A percentile compares a stretch with the other conserved stretches of the same genome.
These are phyloP conservation scores for Reutealis trisperma DNA, from an alignment of 345 rosid species.

Conservation along the genomic window DNA sequence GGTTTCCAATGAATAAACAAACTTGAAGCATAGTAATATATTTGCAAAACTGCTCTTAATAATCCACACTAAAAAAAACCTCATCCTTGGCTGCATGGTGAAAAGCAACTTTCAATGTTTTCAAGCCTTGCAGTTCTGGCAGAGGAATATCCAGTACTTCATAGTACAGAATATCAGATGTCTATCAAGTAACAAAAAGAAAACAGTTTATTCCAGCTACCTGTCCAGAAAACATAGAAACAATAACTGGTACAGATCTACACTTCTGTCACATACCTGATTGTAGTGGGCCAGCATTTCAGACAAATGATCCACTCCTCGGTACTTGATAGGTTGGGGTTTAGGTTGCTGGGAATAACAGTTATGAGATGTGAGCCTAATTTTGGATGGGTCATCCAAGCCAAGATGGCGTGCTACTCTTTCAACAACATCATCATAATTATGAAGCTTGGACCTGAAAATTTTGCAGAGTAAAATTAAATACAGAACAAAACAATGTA, in stretches of 20 bases:
- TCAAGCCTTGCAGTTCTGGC: conserved; percentile 88
- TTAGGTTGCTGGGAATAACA: conserved; percentile 99
- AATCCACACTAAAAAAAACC: conserved; percentile 23
- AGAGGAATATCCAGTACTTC: conserved; percentile 96
- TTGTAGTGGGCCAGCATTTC: conserved; percentile 94
- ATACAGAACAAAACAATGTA: neutral
- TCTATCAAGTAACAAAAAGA: conserved; percentile 41
- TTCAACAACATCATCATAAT: conserved; percentile 91
- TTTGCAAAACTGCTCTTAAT: neutral
- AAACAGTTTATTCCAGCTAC: neutral
- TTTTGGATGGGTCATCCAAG: conserved; percentile 86
- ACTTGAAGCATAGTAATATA: conserved; percentile 4
- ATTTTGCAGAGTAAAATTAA: neutral
- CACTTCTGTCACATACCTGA: conserved; percentile 52
- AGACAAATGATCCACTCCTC: conserved; percentile 83
- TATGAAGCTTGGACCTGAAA: conserved; percentile 85
- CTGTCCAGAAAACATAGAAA: conserved; percentile 12
- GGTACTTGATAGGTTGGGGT: conserved; percentile 89
- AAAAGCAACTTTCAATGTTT: conserved; percentile 45
- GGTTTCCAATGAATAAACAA: conserved; percentile 15
- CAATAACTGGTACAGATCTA: neutral
- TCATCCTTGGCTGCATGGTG: conserved; percentile 28
- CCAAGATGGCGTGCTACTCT: conserved; percentile 78
- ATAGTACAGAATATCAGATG: conserved; percentile 85
- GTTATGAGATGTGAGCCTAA: conserved; percentile 96